These are phyloP conservation scores for Beauveria brongniartii DNA, from an alignment of 2,329 filamentous ascomycete genomes.

Conservation along the genomic window DNA sequence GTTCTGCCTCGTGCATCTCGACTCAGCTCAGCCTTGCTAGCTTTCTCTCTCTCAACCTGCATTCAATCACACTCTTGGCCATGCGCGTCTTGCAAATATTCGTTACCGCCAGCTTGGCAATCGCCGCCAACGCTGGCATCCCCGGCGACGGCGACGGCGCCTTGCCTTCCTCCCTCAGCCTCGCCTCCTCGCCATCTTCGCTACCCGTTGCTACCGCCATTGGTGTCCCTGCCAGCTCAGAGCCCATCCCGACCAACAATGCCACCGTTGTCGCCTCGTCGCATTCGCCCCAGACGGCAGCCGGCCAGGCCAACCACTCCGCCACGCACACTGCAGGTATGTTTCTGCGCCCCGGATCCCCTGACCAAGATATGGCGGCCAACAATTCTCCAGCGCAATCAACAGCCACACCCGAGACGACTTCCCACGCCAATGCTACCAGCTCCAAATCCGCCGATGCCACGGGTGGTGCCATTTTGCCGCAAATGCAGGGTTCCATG, in stretches of 20 bases:
- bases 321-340: constrained; percentile 2
- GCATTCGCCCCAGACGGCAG: neutral
- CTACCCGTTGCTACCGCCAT: neutral
- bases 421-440: constrained; percentile 19
- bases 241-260: neutral
- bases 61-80: neutral
- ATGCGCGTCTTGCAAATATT: constrained; percentile 17
- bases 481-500: constrained; percentile 26
- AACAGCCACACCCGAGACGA: neutral
- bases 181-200: neutral
- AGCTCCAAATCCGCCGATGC: constrained; percentile 19
- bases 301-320: neutral
- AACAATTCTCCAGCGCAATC: constrained; percentile 2
- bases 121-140: constrained; percentile 10
- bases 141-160: neutral
- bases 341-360: neutral
- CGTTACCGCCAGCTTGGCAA: constrained; percentile 12
- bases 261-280: constrained; percentile 11
- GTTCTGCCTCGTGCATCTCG: neutral
- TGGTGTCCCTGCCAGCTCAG: neutral
- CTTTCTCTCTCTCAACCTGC: neutral
- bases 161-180: neutral
- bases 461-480: constrained; percentile 25
- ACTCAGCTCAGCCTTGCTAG: neutral
- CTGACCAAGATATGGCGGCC: neutral